These are phyloP conservation scores for Begonia masoniana DNA, from an alignment of 306 rosid genomes.

Conservation along the genomic window DNA sequence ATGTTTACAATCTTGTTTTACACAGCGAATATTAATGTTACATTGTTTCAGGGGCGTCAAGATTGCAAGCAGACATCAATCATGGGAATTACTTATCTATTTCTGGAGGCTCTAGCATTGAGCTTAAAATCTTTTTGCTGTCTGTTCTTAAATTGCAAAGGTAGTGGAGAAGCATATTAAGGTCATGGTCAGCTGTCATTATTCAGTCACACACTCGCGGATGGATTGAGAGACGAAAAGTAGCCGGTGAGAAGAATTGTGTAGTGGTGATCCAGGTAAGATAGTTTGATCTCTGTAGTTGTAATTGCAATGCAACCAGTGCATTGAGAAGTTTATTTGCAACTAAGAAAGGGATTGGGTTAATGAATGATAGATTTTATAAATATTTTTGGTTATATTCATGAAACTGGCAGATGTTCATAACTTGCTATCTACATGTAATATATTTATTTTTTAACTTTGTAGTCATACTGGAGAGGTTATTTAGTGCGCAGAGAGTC, in stretches of 20 bases:
- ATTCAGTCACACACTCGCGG: conserved; percentile 67
- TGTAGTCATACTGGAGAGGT: conserved; percentile 80
- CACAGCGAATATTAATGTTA: too few relatives aligned
- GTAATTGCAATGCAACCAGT: too few relatives aligned
- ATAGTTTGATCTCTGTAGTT: neutral
- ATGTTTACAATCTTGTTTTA: too few relatives aligned
- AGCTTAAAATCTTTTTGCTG: conserved; percentile 26
- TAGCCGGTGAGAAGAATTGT: conserved; percentile 26
- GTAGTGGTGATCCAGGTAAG: conserved; percentile 62
- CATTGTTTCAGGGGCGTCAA: conserved; percentile 30
- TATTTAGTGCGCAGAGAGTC: conserved; percentile 50
- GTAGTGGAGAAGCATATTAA: conserved; percentile 60
- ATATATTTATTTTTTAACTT: neutral
- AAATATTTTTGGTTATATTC: too few relatives aligned
- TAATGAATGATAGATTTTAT: too few relatives aligned
- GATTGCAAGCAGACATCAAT: conserved; percentile 11
- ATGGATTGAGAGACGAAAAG: conserved; percentile 48
- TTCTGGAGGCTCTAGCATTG: conserved; percentile 26
- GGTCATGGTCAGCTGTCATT: conserved; percentile 35
- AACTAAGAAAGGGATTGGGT: too few relatives aligned
- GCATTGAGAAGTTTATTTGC: too few relatives aligned
- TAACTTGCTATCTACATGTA: neutral
- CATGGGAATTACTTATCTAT: conserved; percentile 6
- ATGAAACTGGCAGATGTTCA: too few relatives aligned
- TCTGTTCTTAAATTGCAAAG: conserved; percentile 66